Evolutionary conservation across 352 stramenopile genomes (phyloP).

Genomic region (Plasmopara muralis): DNA sequence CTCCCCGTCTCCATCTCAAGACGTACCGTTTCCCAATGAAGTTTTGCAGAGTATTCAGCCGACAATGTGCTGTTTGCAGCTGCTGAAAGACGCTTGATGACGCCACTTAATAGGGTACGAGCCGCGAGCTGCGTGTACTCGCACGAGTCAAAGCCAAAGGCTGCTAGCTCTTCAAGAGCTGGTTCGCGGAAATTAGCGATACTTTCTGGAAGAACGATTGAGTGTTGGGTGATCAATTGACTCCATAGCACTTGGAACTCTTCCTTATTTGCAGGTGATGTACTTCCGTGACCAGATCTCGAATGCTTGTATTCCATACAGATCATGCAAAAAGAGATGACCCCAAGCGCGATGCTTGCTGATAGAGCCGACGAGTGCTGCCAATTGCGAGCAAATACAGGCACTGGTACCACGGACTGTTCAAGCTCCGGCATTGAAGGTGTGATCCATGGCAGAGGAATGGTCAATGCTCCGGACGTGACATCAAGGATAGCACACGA

Average conservation of each 20-base stretch:
- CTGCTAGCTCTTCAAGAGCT: constrained; percentile 63
- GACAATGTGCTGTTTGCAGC: constrained; percentile 39
- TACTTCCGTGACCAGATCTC: constrained; percentile 12
- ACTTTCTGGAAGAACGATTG: constrained; percentile 69
- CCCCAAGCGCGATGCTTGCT: constrained; percentile 54
- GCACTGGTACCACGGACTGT: not conserved
- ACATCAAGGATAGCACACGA: constrained; percentile 62
- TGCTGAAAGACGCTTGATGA: constrained; percentile 63
- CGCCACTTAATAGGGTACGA: constrained; percentile 57
- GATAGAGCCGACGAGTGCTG: constrained; percentile 69
- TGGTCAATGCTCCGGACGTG: constrained; percentile 49
- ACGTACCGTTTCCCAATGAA: constrained; percentile 72
- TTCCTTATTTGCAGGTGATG: constrained; percentile 51
- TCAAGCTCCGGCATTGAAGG: constrained; percentile 1
- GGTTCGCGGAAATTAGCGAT: constrained; percentile 61
- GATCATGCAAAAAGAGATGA: constrained; percentile 76
- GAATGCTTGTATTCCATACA: constrained; percentile 77
- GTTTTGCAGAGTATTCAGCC: constrained; percentile 71
- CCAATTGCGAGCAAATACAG: constrained; percentile 55
- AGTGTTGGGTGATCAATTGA: constrained; percentile 81
- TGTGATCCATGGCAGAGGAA: constrained; percentile 59
- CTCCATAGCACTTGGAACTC: constrained; percentile 84
- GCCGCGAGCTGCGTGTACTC: constrained; percentile 74
- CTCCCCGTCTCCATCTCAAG: constrained; percentile 56
- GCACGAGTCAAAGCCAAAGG: constrained; percentile 67